Base-by-base conservation (phyloP, 805 yeast species). In the Maudiozyma bulderi region DNA sequence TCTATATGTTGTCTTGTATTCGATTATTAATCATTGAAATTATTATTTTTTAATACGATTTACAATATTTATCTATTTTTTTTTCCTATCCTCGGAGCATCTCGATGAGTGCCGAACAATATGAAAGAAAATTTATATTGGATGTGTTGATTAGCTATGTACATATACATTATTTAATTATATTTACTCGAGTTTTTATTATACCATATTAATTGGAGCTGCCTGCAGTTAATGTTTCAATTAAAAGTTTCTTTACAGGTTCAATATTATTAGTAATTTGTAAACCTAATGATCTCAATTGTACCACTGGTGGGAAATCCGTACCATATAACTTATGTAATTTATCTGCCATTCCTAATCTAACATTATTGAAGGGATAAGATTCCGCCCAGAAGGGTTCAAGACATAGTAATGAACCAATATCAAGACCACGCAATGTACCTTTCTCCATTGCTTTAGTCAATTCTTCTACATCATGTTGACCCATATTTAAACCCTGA, bases 401-500 rank as follows among this genome's bases (percentile, higher is more conserved):
- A 39, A 93, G 73, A 7, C 86, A 88, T 52, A 90, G 69, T 13
- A 81, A 69, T 29, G 83, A 75, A 3, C 99, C 99, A 47, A 91
- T 83, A 59, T 93, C 99, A 50, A 86, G 73, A 0, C 99, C 99
- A 43, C 96, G 73, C 40, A 72, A 71, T 2, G 78, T 69, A 0
- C 95, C 95, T 8, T 53, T 70, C 54, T 86, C 95, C 30, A 93
- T 60, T 0, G 91, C 86, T 1, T 62, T 69, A 1, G 83, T 80
- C 32, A 93, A 72, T 1, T 82, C 71, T 50, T 82, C 81, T 1
- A 87, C 96, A 63, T 93, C 99, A 30, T 84, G 82, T 65, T 90
- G 97, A 20, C 99, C 99, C 96, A 91, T 89, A 66, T 93, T 93
- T 49, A 93, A 75, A 29, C 99, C 99, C 68, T 93, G 99, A 8